Conservation (phyloP, 306 rosid species). For the Corylus avellana region DNA sequence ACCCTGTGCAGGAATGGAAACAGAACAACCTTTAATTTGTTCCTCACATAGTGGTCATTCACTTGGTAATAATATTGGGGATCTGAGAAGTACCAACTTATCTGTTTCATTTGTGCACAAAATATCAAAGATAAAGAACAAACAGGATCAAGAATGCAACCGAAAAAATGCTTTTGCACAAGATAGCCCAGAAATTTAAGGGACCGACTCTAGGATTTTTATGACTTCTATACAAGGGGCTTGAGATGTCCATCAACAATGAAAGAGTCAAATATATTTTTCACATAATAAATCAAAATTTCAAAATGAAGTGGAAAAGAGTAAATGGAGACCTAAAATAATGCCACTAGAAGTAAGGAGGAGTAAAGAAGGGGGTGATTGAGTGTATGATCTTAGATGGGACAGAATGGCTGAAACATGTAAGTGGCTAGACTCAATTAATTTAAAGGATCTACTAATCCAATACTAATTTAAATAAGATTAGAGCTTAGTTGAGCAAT, state of each 20-base stretch:
- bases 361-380: background rate
- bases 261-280: background rate
- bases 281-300: background rate
- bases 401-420: background rate
- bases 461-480: background rate
- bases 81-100: slow-evolving; percentile 87
- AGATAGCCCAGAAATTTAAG: background rate
- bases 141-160: background rate
- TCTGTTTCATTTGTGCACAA: slow-evolving; percentile 48
- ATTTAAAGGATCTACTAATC: background rate
- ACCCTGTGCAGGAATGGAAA: slow-evolving; percentile 97
- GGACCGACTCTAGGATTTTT: background rate
- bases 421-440: background rate
- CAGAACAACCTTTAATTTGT: slow-evolving; percentile 95
- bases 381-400: background rate
- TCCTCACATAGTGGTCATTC: slow-evolving; percentile 89
- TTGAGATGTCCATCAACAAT: background rate
- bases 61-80: slow-evolving; percentile 99
- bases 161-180: background rate
- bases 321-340: background rate
- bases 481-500: background rate
- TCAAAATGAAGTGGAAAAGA: background rate
- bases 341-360: too few relatives aligned
- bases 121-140: slow-evolving; percentile 10
- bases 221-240: background rate